These are phyloP conservation scores for Ambrosiella xylebori DNA, from an alignment of 2,329 filamentous ascomycete genomes.

Conservation along the genomic window DNA sequence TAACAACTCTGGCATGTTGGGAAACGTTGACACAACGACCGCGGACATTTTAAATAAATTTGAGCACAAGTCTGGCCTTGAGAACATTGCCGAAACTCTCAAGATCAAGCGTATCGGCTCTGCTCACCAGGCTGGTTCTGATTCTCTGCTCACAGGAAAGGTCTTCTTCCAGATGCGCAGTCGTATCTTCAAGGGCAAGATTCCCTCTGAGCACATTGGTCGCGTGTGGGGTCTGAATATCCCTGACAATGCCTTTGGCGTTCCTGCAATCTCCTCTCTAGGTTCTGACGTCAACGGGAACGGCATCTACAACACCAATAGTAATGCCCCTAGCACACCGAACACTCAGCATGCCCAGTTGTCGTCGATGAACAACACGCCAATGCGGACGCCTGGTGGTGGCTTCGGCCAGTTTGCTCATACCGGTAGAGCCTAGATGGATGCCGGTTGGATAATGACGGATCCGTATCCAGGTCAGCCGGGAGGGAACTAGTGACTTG, in stretches of 20 bases:
- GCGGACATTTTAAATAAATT: conserved; percentile 66
- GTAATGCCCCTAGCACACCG: conserved; percentile 43
- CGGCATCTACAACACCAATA: conserved; percentile 28
- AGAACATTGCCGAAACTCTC: conserved; percentile 84
- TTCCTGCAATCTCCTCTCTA: conserved; percentile 5
- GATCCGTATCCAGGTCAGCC: no score
- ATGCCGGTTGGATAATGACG: background rate
- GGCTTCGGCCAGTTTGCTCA: conserved; percentile 55
- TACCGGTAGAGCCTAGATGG: background rate
- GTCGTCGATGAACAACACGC: conserved; percentile 22
- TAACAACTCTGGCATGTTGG: conserved; percentile 44
- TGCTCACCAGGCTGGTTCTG: conserved; percentile 83
- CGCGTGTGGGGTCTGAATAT: conserved; percentile 87
- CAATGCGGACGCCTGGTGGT: conserved; percentile 56
- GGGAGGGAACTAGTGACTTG: no score
- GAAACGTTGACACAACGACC: conserved; percentile 45
- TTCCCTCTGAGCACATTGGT: conserved; percentile 67
- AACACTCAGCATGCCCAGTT: conserved; percentile 41
- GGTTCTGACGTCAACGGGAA: conserved; percentile 25
- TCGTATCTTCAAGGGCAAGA: conserved; percentile 68
- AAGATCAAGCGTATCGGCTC: conserved; percentile 76
- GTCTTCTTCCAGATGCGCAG: conserved; percentile 90
- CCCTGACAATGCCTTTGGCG: conserved; percentile 29
- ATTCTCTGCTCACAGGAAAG: conserved; percentile 80
- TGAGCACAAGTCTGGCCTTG: conserved; percentile 78